Evolutionary conservation across 768 basidiomycete species (phyloP), one percentile per base, ranked within the genome.

Genomic region (Mycena leptocephala): DNA sequence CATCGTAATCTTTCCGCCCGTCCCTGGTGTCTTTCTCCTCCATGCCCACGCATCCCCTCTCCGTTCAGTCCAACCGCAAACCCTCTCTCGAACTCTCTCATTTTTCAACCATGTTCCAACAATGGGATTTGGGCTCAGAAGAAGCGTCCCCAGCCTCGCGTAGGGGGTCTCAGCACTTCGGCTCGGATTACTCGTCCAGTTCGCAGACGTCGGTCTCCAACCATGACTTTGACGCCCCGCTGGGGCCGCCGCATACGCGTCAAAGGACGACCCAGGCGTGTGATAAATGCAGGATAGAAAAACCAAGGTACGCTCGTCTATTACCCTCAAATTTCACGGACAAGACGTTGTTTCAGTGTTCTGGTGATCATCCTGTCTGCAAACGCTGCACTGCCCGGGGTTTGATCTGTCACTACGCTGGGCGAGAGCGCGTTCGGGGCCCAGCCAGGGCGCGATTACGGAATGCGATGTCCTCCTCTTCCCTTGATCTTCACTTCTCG

Each of bases 241-340:
- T 66, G 59, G 58, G 56, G 3, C 55, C 80, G 18, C 81, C 83
- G 8, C 73, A 79, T 58, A 81, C 82, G 72, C 85, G 87, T 58
- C 87, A 89, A 72, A 85, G 90, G 37, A 91, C 89, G 20, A 83
- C 87, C 0, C 89, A 90, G 72, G 91, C 91, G 26, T 92, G 91
- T 78, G 88, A 90, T 72, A 90, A 90, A 79, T 92, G 91, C 79
- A 84, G 91, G 87, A 89, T 72, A 85, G 91, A 30, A 92, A 92
- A 83, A 91, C 90, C 10, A 92, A 92, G 86, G 92, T 90, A 73
- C 46, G 85, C 33, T 10, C 41, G 72, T 28, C 30, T 46, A 46
- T 32, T 13, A 26, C 8, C 5, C 8, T 3, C 14, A 37, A n/a
- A 59, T 33, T 33, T 32, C 37, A 18, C 61, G 41, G 37, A 65